Percentiles rank a stretch among this genome's conserved stretches.
Conservation (phyloP, 352 stramenopile species). For the Phytopythium cucurbitacearum region DNA sequence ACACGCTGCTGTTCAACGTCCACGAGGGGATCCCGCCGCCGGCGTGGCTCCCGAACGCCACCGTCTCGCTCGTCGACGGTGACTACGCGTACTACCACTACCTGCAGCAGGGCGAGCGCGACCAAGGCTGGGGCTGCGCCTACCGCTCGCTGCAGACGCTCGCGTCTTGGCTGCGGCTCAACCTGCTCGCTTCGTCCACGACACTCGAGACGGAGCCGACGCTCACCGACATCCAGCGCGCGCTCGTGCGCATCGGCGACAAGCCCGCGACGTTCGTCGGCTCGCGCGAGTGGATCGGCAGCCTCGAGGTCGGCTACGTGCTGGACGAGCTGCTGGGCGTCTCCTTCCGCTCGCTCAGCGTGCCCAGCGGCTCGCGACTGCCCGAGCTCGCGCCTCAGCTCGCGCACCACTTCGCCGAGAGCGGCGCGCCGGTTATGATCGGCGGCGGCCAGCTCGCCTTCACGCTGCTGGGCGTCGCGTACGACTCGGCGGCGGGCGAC, state of each 20-base stretch:
- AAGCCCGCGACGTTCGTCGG: slow-evolving; percentile 64
- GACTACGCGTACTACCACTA: slow-evolving; percentile 89
- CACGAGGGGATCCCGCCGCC: slow-evolving; percentile 57
- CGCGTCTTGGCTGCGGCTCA: slow-evolving; percentile 71
- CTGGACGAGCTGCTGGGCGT: slow-evolving; percentile 73
- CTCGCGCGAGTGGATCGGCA: slow-evolving; percentile 81
- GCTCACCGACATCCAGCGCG: slow-evolving; percentile 74
- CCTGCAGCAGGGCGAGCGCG: slow-evolving; percentile 68
- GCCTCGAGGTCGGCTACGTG: slow-evolving; percentile 80
- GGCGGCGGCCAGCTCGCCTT: slow-evolving; percentile 77
- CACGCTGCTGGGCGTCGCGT: slow-evolving; percentile 77
- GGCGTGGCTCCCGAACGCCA: slow-evolving; percentile 23
- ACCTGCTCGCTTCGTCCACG: slow-evolving; percentile 43
- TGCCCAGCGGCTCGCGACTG: slow-evolving; percentile 49
- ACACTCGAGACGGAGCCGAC: slow-evolving; percentile 22
- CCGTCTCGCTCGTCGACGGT: slow-evolving; percentile 49
- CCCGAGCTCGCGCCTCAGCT: slow-evolving; percentile 62
- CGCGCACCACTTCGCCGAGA: slow-evolving; percentile 66
- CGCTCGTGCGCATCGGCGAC: slow-evolving; percentile 76
- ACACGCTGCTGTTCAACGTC: slow-evolving; percentile 60
- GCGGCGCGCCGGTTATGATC: slow-evolving; percentile 87
- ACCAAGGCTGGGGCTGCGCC: slow-evolving; percentile 88
- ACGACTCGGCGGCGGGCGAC: slow-evolving; percentile 49
- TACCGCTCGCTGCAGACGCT: slow-evolving; percentile 86
- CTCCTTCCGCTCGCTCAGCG: slow-evolving; percentile 65